A percentile compares a stretch with the other conserved stretches of the same genome.
These are phyloP conservation scores for Aspergillus ibericus DNA, from an alignment of 2,329 filamentous ascomycete species.

Conservation along the genomic window DNA sequence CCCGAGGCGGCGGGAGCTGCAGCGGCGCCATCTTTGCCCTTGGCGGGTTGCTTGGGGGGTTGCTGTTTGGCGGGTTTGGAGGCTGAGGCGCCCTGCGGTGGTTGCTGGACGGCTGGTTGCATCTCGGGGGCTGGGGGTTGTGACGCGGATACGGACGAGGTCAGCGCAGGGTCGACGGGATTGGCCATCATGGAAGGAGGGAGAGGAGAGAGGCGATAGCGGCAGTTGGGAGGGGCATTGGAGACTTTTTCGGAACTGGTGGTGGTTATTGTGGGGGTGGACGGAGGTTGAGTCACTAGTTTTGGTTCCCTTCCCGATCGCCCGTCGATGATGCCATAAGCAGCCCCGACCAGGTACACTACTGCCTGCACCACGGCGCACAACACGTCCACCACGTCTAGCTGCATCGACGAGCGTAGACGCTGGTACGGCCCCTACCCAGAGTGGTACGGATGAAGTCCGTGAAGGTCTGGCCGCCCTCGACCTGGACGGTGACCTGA, in stretches of 20 bases:
- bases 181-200: slow-evolving; percentile 22
- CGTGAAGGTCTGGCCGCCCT: too few species aligned
- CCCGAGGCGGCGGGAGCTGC: slow-evolving; percentile 17
- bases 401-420: too few species aligned
- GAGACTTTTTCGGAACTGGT: slow-evolving; percentile 25
- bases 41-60: slow-evolving; percentile 19
- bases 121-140: slow-evolving; percentile 18
- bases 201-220: slow-evolving; percentile 16
- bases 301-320: slow-evolving; percentile 14
- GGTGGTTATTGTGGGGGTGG: slow-evolving; percentile 20
- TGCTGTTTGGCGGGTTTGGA: slow-evolving; percentile 20
- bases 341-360: slow-evolving; percentile 27
- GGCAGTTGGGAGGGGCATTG: slow-evolving; percentile 27
- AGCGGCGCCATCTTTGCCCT: slow-evolving; percentile 25
- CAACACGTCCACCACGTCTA: not conserved
- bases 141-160: slow-evolving; percentile 14
- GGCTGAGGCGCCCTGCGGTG: slow-evolving; percentile 16
- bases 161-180: slow-evolving; percentile 23
- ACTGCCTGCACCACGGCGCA: not conserved
- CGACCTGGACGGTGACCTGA: too few species aligned
- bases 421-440: too few species aligned
- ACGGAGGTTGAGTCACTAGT: slow-evolving; percentile 31
- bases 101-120: slow-evolving; percentile 15
- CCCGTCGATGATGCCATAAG: slow-evolving; percentile 35
- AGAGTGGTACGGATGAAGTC: too few species aligned